Evolutionary conservation across 1,139 yeast species (phyloP).

Genomic region (Pichia sp.): DNA sequence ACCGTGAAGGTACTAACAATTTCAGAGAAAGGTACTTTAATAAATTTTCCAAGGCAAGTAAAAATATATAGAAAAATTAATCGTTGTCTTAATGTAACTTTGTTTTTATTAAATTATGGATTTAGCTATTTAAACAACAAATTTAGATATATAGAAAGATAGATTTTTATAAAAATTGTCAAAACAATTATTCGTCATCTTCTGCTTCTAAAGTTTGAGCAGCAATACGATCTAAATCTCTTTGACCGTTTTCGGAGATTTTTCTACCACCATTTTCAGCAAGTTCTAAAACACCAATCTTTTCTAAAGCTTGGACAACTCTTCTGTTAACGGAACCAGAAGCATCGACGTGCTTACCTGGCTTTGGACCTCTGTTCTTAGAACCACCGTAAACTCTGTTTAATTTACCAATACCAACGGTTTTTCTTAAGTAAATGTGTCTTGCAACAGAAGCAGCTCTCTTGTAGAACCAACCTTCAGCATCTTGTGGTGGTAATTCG

Average conservation of each 20-base stretch:
- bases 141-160: constrained; percentile 1
- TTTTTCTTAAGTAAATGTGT: constrained; percentile 99
- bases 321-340: constrained; percentile 99
- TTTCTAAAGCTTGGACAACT: constrained; percentile 96
- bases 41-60: constrained; percentile 38
- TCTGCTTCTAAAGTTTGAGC: constrained; percentile 95
- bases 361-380: constrained; percentile 98
- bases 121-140: constrained; percentile 2
- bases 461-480: constrained; percentile 99
- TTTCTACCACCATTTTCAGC: constrained; percentile 99
- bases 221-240: constrained; percentile 99
- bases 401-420: constrained; percentile 98
- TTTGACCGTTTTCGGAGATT: constrained; percentile 98
- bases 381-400: constrained; percentile 99
- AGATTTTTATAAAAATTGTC: neutral
- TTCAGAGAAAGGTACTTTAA: constrained; percentile 79
- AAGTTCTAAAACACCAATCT: constrained; percentile 94
- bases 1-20: constrained; percentile 41
- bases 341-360: constrained; percentile 98
- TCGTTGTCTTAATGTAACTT: neutral
- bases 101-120: neutral
- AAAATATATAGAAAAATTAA: neutral
- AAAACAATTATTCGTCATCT: constrained; percentile 45
- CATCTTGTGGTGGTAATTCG: constrained; percentile 99
- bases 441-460: constrained; percentile 99